Conservation (phyloP, 176 grass and related monocot species). For the Oryza longistaminata region DNA sequence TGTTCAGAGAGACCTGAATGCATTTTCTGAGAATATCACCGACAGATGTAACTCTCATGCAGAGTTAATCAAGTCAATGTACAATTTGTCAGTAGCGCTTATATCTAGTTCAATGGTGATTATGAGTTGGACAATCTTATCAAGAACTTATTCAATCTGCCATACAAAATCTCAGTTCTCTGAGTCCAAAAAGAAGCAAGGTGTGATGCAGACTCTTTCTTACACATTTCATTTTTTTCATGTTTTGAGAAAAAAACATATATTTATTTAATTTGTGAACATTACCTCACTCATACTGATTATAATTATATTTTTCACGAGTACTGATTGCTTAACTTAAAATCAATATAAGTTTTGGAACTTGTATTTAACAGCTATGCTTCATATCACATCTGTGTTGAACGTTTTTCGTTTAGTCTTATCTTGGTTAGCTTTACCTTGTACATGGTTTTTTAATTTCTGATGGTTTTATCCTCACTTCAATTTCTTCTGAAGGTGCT, state of each 20-base stretch:
- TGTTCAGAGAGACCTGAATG: neutral
- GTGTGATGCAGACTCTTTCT: conserved; percentile 31
- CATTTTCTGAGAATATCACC: conserved; percentile 11
- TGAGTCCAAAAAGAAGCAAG: conserved; percentile 40
- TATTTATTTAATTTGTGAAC: neutral
- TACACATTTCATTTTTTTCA: neutral
- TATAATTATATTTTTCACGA: conserved; percentile 1
- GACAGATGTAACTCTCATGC: conserved; percentile 12
- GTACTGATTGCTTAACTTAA: neutral
- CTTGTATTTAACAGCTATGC: neutral
- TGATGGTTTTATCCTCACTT: neutral
- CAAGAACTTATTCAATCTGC: conserved; percentile 43
- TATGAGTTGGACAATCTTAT: conserved; percentile 43
- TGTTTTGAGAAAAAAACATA: neutral
- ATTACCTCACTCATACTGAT: neutral
- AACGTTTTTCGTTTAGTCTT: neutral
- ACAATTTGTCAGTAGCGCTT: conserved; percentile 55
- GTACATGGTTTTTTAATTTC: neutral
- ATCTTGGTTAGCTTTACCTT: conserved; percentile 14
- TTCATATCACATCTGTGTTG: conserved; percentile 7
- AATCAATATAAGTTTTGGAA: neutral
- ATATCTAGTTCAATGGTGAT: conserved; percentile 29
- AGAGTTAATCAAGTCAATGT: conserved; percentile 53
- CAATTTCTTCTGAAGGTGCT: neutral
- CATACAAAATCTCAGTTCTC: conserved; percentile 56